A percentile compares a stretch with the other conserved stretches of the same genome.
phyloP scores from a whole-genome alignment of 192 early-diverging fungal species.

The Cladochytrium replicatum region DNA sequence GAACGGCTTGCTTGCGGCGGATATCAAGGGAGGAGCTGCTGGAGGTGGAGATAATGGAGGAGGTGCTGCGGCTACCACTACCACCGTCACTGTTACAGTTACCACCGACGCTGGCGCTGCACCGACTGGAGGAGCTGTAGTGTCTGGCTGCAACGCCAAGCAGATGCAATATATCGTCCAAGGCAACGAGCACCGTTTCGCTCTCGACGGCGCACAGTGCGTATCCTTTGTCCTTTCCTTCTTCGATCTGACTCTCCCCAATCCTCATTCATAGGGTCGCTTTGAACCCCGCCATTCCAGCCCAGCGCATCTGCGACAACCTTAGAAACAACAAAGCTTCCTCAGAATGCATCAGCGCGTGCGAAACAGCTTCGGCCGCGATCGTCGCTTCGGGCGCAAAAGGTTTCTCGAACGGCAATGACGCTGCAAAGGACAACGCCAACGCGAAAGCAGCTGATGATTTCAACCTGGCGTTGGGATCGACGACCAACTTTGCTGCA shows the following conservation, averaged over 20 bases:
- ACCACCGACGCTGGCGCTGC: too few relatives aligned
- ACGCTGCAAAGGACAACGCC: slow-evolving; percentile 7
- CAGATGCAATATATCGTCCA: too few relatives aligned
- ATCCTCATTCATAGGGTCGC: too few relatives aligned
- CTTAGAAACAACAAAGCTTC: slow-evolving; percentile 2
- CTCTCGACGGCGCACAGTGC: slow-evolving; percentile 14
- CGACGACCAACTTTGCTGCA: slow-evolving; percentile 5
- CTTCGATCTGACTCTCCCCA: too few relatives aligned
- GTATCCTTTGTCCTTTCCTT: too few relatives aligned
- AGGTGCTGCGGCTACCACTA: too few relatives aligned
- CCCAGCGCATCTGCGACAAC: slow-evolving; percentile 10
- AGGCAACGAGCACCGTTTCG: slow-evolving; percentile 20
- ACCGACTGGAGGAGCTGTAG: too few relatives aligned
- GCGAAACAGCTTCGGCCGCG: slow-evolving; percentile 4
- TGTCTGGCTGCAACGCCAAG: too few relatives aligned
- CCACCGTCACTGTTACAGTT: too few relatives aligned
- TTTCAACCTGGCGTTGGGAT: slow-evolving; percentile 19
- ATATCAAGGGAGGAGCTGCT: too few relatives aligned
- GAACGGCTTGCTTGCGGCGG: slow-evolving; percentile 2
- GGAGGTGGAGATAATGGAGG: too few relatives aligned
- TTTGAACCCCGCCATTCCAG: slow-evolving; percentile 20
- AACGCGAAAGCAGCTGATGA: slow-evolving; percentile 10
- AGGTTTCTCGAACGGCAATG: slow-evolving; percentile 12
- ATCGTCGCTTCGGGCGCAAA: slow-evolving; percentile 8
- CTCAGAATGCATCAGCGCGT: slow-evolving; percentile 4